Base-by-base conservation (phyloP, 2,329 filamentous ascomycete genomes). In the Aureobasidium vineae region DNA sequence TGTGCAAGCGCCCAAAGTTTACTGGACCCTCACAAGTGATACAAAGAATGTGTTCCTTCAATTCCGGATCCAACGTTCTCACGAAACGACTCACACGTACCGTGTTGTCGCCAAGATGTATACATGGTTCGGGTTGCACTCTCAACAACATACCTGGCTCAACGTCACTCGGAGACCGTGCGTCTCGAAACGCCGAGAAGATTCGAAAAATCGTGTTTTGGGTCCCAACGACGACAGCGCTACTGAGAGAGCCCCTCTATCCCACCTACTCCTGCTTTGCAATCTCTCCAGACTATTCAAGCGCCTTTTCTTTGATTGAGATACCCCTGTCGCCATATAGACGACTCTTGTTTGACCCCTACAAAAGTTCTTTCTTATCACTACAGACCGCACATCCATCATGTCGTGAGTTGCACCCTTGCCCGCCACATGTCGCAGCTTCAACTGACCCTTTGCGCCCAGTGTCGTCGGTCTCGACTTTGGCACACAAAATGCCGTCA, bases 401-500 rank as follows among this genome's bases (percentile, higher is more conserved):
- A 54, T 54, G 50, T 54, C 50, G 50, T 54, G 13, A 54, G 50
- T 54, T 54, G 23, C 31, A 23, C n/a, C 16, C 50, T 31, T 54
- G 50, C 5, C 50, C 50, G 50, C 50, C 50, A 54, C 59, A 69
- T 66, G 66, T 68, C 56, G 59, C 28, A 66, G 67, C 28, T n/a
- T 15, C 23, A 5, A 50, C 68, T 69, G 66, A 69, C 63, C 52
- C n/a, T 28, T 53, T 43, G 49, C 61, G 40, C 33, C 56, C 61
- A 69, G 68, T 65, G 71, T 72, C 76, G 84, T 88, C 75, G 92
- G 92, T 81, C 87, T 96, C 81, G 94, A 98, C 86, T 89, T 98
- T 83, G 94, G 94, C 83, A 92, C 92, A 73, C 88, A 96, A 79
- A 97, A 96, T 86, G 97, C 94, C 79, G 93, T 96, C 77, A 90